Conservation (phyloP, 2,329 filamentous ascomycete species). For the Pestalotiopsis sp. region DNA sequence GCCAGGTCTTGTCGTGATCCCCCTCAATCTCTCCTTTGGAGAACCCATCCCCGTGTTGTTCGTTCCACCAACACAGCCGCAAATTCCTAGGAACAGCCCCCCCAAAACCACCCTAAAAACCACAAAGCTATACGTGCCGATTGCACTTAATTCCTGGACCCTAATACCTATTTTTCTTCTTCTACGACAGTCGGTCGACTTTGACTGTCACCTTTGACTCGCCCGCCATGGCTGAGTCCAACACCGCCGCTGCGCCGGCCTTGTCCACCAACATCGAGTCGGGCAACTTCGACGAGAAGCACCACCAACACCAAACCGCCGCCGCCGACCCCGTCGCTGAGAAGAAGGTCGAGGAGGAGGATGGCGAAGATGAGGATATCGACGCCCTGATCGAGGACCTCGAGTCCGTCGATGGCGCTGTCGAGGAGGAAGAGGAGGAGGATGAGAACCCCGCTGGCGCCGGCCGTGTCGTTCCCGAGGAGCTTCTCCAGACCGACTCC, state of each 20-base stretch:
- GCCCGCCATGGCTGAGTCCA: slow-evolving; percentile 58
- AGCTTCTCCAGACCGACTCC: slow-evolving; percentile 77
- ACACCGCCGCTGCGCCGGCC: slow-evolving; percentile 55
- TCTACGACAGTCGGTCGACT: slow-evolving; percentile 12
- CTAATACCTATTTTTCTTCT: slow-evolving; percentile 8
- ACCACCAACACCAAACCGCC: slow-evolving; percentile 28
- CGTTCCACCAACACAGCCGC: slow-evolving; percentile 6
- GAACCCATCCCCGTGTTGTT: neutral
- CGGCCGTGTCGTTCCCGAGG: slow-evolving; percentile 65
- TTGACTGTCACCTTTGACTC: slow-evolving; percentile 16
- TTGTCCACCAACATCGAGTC: slow-evolving; percentile 67
- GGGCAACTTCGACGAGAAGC: slow-evolving; percentile 68
- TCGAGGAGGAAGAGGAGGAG: slow-evolving; percentile 66
- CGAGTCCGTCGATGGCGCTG: slow-evolving; percentile 77
- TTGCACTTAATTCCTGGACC: slow-evolving; percentile 9
- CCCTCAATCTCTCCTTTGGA: slow-evolving; percentile 13
- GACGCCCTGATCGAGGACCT: slow-evolving; percentile 87
- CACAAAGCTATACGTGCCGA: neutral
- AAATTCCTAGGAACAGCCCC: slow-evolving; percentile 2
- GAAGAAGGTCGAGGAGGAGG: slow-evolving; percentile 56
- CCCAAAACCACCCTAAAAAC: neutral
- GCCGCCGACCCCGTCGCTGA: slow-evolving; percentile 40
- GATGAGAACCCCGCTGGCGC: slow-evolving; percentile 53
- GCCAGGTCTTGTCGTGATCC: slow-evolving; percentile 8
- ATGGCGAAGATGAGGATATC: slow-evolving; percentile 82